phyloP scores from a whole-genome alignment of 2,329 filamentous ascomycete genomes.

The Colletotrichum paranaense region DNA sequence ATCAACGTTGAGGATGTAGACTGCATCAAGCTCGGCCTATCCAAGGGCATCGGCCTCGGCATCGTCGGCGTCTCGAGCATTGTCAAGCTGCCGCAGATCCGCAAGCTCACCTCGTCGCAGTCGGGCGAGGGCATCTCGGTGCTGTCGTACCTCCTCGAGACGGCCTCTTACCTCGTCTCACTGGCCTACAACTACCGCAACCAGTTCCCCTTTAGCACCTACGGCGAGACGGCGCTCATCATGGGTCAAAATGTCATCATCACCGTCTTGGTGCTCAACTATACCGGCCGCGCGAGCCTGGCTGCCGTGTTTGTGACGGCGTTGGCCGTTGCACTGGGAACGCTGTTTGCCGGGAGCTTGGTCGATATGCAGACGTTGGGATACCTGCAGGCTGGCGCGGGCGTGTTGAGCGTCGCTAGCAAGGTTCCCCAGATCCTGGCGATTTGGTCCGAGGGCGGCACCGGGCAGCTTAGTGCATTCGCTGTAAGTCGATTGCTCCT shows the following conservation, averaged over 20 bases:
- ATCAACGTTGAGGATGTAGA: slow-evolving; percentile 80
- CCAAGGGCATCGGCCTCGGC: slow-evolving; percentile 91
- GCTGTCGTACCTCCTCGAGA: slow-evolving; percentile 93
- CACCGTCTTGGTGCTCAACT: slow-evolving; percentile 86
- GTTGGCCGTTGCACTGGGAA: slow-evolving; percentile 75
- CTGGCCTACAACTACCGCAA: slow-evolving; percentile 93
- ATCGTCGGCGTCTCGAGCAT: slow-evolving; percentile 92
- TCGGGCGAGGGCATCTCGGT: slow-evolving; percentile 89
- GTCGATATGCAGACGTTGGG: slow-evolving; percentile 75
- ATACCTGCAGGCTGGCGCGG: slow-evolving; percentile 86
- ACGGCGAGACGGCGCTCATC: slow-evolving; percentile 93
- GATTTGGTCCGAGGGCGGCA: slow-evolving; percentile 86
- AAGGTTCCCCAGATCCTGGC: slow-evolving; percentile 94
- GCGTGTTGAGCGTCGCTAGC: slow-evolving; percentile 84
- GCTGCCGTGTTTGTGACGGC: slow-evolving; percentile 84
- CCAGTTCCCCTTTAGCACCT: slow-evolving; percentile 95
- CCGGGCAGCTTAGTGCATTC: slow-evolving; percentile 96
- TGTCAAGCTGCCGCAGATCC: slow-evolving; percentile 96
- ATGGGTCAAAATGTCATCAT: slow-evolving; percentile 93
- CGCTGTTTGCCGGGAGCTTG: slow-evolving; percentile 75
- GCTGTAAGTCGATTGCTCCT: slow-evolving; percentile 71
- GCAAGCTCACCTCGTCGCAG: slow-evolving; percentile 86
- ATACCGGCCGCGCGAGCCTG: slow-evolving; percentile 73
- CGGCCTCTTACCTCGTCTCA: slow-evolving; percentile 85
- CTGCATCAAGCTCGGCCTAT: slow-evolving; percentile 90